Base-by-base conservation (phyloP, 768 basidiomycete species). In the Naganishia kalamii region DNA sequence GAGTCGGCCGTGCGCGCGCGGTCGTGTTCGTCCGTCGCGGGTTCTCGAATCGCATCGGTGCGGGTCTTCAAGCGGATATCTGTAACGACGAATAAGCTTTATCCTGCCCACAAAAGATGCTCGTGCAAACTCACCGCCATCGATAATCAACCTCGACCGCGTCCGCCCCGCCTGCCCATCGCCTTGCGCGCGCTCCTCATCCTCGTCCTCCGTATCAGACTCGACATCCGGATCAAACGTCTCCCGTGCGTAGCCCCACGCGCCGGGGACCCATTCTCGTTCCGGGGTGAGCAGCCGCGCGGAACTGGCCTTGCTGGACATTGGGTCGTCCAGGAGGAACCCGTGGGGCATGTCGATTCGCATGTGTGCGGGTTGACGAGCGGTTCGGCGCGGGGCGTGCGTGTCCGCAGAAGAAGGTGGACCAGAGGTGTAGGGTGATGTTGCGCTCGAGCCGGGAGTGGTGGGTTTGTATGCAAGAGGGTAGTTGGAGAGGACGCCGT, bases 221-320 rank as follows among this genome's bases (percentile, higher is more conserved):
- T 65, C 64, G 19, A 40, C 41, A 35, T 65, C 64, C 30, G 64
- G 64, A 50, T 65, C 64, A 50, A 49, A 65, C 19, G 64, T 60
- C 46, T 65, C 46, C 27, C 35, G 29, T 19, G 54, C 64, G 40
- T 65, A 65, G 17, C 64, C 64, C 64, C 64, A 65, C 43, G 64
- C 64, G 19, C 52, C 54, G n/a, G 64, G 64, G 12, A 65, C 64
- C 64, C 64, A 65, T 50, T 65, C 64, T 25, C 64, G 27, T 17
- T 65, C 63, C 2, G 63, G 63, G n/a, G 63, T 64, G 12, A 64
- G 41, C 40, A 64, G 19, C 11, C 63, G 41, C 37, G 63, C 63
- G 51, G 51, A 54, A 40, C 63, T 64, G 3, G 50, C 52, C 21
- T 51, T 64, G 27, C 52, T 52, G 40, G 63, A 52, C 27, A 44